phyloP scores from a whole-genome alignment of 1,139 yeast genomes.

The Casaregolazyma lundiana region DNA sequence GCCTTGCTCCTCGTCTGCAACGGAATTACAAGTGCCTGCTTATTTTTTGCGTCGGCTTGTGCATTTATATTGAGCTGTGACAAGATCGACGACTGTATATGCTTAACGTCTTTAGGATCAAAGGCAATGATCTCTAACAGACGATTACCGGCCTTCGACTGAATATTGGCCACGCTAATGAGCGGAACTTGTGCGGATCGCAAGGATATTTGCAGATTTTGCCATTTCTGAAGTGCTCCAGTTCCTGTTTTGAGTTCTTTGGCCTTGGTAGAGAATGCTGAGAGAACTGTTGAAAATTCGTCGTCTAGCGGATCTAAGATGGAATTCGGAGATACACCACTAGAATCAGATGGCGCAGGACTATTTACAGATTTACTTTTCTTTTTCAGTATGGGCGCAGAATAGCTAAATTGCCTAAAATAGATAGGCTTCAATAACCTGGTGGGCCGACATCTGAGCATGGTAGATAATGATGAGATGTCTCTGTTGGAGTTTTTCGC shows the following conservation, averaged over 20 bases:
- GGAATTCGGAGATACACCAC: background rate
- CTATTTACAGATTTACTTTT: background rate
- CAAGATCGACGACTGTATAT: conserved; percentile 64
- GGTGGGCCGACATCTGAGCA: background rate
- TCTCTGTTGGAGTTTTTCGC: no score
- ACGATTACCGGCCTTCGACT: conserved; percentile 60
- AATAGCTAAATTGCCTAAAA: background rate
- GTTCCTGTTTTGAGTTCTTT: conserved; percentile 64
- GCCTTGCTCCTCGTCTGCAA: conserved; percentile 60
- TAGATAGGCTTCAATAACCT: background rate
- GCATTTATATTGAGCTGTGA: conserved; percentile 76
- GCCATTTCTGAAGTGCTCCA: conserved; percentile 62
- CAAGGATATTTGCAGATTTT: conserved; percentile 51
- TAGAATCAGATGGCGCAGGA: background rate
- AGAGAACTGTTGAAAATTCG: conserved; percentile 48
- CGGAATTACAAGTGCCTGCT: conserved; percentile 68
- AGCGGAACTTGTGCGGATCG: conserved; percentile 48
- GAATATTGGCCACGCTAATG: conserved; percentile 67
- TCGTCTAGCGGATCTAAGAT: conserved; percentile 36
- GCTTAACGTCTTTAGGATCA: conserved; percentile 69
- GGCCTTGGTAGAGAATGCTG: conserved; percentile 50
- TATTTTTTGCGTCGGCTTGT: conserved; percentile 64
- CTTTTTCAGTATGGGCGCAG: background rate
- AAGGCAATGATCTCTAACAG: conserved; percentile 70
- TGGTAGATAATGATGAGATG: no score